Evolutionary conservation across 1,284 basidiomycete species (phyloP).

Genomic region (Papiliotrema terrestris): DNA sequence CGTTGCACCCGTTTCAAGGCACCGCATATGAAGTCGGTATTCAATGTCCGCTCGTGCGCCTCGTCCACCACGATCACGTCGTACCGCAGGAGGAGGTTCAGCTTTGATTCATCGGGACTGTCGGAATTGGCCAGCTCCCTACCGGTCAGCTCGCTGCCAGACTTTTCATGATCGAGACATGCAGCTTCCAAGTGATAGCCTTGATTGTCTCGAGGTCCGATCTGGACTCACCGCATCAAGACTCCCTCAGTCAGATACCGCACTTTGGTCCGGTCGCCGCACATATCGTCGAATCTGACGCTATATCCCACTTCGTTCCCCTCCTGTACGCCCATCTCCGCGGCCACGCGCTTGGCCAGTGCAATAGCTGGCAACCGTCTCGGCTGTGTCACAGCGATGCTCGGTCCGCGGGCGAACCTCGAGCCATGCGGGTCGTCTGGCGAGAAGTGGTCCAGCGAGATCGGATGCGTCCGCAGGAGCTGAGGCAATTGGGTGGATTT

Average conservation of each 20-base stretch:
- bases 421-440: neutral
- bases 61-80: constrained; percentile 92
- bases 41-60: constrained; percentile 91
- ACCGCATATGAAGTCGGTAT: constrained; percentile 91
- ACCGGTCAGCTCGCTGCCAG: neutral
- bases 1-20: constrained; percentile 83
- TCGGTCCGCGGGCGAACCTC: constrained; percentile 51
- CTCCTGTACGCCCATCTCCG: constrained; percentile 68
- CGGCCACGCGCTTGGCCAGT: constrained; percentile 81
- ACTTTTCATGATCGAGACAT: neutral
- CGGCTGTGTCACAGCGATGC: constrained; percentile 87
- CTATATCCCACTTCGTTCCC: constrained; percentile 85
- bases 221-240: constrained; percentile 78
- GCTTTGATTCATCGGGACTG: constrained; percentile 2
- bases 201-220: no score
- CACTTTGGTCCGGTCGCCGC: constrained; percentile 63
- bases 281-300: constrained; percentile 89
- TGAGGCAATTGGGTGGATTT: constrained; percentile 97
- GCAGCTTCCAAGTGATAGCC: neutral
- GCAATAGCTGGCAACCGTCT: constrained; percentile 90
- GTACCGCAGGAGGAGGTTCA: constrained; percentile 69
- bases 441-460: constrained; percentile 28
- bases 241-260: constrained; percentile 98
- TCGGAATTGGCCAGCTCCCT: constrained; percentile 2
- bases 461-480: constrained; percentile 62